phyloP scores from a whole-genome alignment of 495 filamentous ascomycete species.

The Annulohypoxylon maeteangense region DNA sequence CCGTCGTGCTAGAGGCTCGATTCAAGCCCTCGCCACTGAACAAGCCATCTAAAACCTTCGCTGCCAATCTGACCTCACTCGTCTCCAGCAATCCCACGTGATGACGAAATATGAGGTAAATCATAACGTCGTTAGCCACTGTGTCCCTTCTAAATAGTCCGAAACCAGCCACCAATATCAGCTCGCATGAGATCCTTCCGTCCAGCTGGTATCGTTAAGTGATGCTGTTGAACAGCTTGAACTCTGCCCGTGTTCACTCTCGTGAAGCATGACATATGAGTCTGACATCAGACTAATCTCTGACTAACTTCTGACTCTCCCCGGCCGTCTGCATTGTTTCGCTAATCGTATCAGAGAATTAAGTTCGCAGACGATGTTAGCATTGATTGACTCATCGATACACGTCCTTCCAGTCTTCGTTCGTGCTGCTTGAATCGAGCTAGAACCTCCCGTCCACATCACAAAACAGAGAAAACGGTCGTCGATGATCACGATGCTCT shows the following conservation, averaged over 20 bases:
- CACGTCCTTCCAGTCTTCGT: neutral
- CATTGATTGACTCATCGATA: constrained; percentile 11
- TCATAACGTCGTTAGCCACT: constrained; percentile 26
- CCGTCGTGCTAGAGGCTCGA: constrained; percentile 18
- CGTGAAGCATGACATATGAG: constrained; percentile 32
- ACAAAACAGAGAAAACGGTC: neutral
- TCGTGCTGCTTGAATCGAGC: constrained; percentile 15
- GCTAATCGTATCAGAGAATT: constrained; percentile 15
- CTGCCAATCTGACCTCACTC: constrained; percentile 34
- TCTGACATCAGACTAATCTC: constrained; percentile 41
- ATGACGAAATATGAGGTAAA: constrained; percentile 40
- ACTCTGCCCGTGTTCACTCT: constrained; percentile 21
- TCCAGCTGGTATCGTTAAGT: neutral
- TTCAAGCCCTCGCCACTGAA: constrained; percentile 31
- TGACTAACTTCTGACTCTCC: constrained; percentile 11
- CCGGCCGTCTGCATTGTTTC: neutral
- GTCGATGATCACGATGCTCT: constrained; percentile 20
- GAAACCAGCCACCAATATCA: constrained; percentile 8
- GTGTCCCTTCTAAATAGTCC: neutral
- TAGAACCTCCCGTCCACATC: neutral
- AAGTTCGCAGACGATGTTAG: constrained; percentile 9
- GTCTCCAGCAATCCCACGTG: constrained; percentile 38
- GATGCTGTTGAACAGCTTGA: neutral
- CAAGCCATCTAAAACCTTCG: constrained; percentile 19
- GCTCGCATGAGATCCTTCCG: constrained; percentile 11